A percentile compares a stretch with the other conserved stretches of the same genome.
Evolutionary conservation across 176 grass and related monocot genomes (phyloP).

Genomic region (Guadua angustifolia): DNA sequence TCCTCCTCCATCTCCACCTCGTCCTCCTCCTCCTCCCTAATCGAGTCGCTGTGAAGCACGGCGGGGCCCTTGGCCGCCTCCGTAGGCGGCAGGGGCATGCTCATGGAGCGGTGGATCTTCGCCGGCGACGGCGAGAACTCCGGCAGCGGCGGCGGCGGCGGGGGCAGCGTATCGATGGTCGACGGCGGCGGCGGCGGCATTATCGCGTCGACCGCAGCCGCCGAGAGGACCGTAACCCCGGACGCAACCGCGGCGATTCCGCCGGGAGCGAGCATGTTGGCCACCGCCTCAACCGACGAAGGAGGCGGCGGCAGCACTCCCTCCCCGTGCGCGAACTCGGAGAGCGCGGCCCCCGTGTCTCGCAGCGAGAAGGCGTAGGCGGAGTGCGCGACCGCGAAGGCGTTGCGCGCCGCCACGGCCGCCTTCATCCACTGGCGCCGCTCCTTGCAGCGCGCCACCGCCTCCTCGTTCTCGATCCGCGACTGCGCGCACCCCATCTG

Average conservation of each 20-base stretch:
- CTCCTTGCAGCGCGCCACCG: constrained; percentile 88
- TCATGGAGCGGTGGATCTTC: constrained; percentile 85
- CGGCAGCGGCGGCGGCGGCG: constrained; percentile 75
- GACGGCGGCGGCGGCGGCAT: constrained; percentile 51
- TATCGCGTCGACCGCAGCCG: constrained; percentile 11
- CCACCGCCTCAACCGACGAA: not conserved
- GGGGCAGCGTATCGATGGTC: constrained; percentile 58
- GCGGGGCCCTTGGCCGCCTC: constrained; percentile 38
- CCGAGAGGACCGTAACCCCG: not conserved
- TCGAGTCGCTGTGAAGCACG: constrained; percentile 53
- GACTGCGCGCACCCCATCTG: constrained; percentile 94
- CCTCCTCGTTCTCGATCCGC: constrained; percentile 92
- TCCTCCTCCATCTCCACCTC: constrained; percentile 45
- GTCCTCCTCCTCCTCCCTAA: constrained; percentile 73
- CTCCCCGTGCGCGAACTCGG: constrained; percentile 84
- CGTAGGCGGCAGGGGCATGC: constrained; percentile 73
- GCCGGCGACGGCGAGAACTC: constrained; percentile 85
- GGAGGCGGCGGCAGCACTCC: constrained; percentile 40
- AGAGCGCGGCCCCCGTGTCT: constrained; percentile 83
- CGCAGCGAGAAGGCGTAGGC: constrained; percentile 69
- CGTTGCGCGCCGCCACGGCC: constrained; percentile 73
- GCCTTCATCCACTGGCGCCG: constrained; percentile 77
- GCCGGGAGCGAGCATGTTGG: not conserved
- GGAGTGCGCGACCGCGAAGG: constrained; percentile 85
- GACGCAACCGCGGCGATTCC: not conserved